Base-by-base conservation (phyloP, 176 grass and related monocot genomes). In the Avena atlantica region DNA sequence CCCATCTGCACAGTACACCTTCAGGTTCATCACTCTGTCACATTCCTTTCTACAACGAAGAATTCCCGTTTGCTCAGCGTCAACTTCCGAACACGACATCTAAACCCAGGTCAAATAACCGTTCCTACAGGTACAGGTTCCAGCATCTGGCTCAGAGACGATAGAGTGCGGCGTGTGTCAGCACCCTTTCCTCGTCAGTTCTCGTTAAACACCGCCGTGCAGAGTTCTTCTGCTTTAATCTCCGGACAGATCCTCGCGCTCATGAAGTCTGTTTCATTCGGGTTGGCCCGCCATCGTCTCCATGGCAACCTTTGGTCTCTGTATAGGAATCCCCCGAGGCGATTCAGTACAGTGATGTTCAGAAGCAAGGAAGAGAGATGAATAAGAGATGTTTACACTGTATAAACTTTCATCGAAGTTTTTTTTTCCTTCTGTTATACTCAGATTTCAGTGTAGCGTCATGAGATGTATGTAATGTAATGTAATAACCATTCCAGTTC, bases 171-270 rank as follows among this genome's bases (percentile, higher is more conserved):
- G 97, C 27, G 92, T 96, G 15, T 99, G 97, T 51, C 97, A 96
- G 71, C 92, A 99, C 69, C 97, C 97, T 37, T 99, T 99, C 87
- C 92, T 99, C 5, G 97, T 96, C n/a, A 99, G 94, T 67, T 91
- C 97, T 53, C 92, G 82, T 75, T 98, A 74, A 96, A 36, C 2
- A 8, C 8, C 36, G 25, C 12, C 50, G 2, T 0, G 19, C 3
- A 0, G 17, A 1, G 10, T 16, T n/a, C 15, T 12, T 56, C n/a
- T 24, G 7, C 23, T 20, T 2, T 3, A 12, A 74, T 47, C 62
- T 0, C 27, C n/a, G 2, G 27, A 11, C 12, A 2, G 1, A 19
- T 51, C 70, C 4, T 44, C 19, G 58, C 59, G 48, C 6, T 21
- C 15, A n/a, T 69, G 8, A 15, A 75, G 25, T 10, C 2, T 61